Evolutionary conservation across 129 eudicot genomes (phyloP).

Genomic region (Apium graveolens): DNA sequence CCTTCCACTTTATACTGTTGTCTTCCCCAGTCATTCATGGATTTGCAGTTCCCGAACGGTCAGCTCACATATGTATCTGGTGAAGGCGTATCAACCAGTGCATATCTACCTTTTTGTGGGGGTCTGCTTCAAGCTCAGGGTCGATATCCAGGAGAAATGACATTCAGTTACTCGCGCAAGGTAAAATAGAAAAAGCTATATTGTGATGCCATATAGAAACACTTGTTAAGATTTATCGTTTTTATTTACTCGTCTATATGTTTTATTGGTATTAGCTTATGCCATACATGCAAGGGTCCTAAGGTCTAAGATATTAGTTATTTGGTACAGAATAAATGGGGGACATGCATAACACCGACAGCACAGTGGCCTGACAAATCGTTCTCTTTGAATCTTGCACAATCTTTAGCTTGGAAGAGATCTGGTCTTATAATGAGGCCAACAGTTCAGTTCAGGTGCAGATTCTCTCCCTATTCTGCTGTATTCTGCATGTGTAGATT

Average conservation of each 20-base stretch:
- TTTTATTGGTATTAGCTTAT: background rate
- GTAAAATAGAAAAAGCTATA: constrained; percentile 27
- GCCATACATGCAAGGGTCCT: background rate
- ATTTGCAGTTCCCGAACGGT: constrained; percentile 92
- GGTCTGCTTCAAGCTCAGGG: constrained; percentile 99
- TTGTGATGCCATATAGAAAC: background rate
- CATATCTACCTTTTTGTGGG: constrained; percentile 72
- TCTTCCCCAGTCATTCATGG: constrained; percentile 85
- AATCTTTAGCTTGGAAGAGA: constrained; percentile 93
- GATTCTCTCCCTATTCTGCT: background rate
- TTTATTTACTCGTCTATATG: background rate
- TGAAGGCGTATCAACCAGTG: constrained; percentile 88
- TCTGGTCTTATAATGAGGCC: constrained; percentile 93
- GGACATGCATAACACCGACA: constrained; percentile 78
- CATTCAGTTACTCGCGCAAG: constrained; percentile 86
- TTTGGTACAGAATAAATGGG: constrained; percentile 69
- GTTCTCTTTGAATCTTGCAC: constrained; percentile 63
- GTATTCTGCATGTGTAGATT: background rate
- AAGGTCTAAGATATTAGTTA: constrained; percentile 7
- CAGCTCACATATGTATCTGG: constrained; percentile 86
- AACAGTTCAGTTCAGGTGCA: constrained; percentile 69
- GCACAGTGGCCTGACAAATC: constrained; percentile 91
- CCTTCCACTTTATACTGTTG: background rate
- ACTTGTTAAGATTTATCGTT: background rate
- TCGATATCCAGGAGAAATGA: constrained; percentile 95